Percentiles rank a stretch among this genome's conserved stretches.
Conservation (phyloP, 441 rosid species). For the Omphalea diandra region DNA sequence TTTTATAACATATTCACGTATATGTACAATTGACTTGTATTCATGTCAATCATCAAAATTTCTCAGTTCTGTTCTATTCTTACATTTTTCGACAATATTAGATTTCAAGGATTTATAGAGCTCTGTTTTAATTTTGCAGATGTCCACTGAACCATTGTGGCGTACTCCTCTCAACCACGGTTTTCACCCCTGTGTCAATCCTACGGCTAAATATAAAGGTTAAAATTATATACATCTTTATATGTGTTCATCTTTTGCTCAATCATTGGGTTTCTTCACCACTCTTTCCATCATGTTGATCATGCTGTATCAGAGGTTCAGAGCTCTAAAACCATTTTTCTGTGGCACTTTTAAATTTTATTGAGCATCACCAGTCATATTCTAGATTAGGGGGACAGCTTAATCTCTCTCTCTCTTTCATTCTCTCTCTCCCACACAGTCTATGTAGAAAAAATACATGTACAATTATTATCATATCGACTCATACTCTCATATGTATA, state of each 20-base stretch:
- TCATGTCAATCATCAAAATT: not conserved
- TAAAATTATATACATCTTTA: constrained; percentile 7
- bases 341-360: not conserved
- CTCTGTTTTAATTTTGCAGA: constrained; percentile 37
- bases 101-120: not conserved
- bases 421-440: not conserved
- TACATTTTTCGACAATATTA: not conserved
- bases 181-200: constrained; percentile 68
- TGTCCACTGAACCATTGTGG: constrained; percentile 51
- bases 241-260: not conserved
- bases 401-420: not conserved
- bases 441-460: not conserved
- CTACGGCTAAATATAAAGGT: constrained; percentile 68
- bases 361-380: not conserved
- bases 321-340: not conserved
- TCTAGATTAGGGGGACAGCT: not conserved
- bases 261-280: not conserved
- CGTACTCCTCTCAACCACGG: constrained; percentile 58
- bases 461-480: too few relatives aligned
- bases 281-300: not conserved
- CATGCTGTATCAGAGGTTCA: not conserved
- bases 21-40: not conserved
- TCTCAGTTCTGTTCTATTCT: not conserved
- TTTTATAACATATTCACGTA: not conserved
- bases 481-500: not conserved